Conservation (phyloP, 495 filamentous ascomycete species). For the Venustampulla echinocandica region DNA sequence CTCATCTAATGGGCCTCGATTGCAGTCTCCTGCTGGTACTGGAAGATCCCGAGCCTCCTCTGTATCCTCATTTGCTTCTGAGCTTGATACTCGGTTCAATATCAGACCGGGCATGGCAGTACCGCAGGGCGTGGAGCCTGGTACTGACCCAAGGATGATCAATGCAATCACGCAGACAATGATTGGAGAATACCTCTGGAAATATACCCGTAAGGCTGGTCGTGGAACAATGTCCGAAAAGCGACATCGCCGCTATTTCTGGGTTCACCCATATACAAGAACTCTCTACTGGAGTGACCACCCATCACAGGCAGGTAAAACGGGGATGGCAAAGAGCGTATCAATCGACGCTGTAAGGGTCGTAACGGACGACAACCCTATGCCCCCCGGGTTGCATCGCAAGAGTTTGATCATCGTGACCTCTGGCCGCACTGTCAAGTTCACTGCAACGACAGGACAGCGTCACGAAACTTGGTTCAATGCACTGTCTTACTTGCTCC, state of each 20-base stretch:
- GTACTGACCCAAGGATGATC: slow-evolving; percentile 94
- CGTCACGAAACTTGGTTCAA: slow-evolving; percentile 99
- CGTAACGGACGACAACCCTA: slow-evolving; percentile 91
- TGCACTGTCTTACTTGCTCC: slow-evolving; percentile 82
- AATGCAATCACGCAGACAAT: slow-evolving; percentile 99
- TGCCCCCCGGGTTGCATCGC: slow-evolving; percentile 86
- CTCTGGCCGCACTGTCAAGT: slow-evolving; percentile 78
- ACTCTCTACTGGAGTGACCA: slow-evolving; percentile 96
- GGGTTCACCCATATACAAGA: slow-evolving; percentile 96
- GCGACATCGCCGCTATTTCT: slow-evolving; percentile 91
- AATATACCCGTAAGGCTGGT: slow-evolving; percentile 89
- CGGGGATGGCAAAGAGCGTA: slow-evolving; percentile 82
- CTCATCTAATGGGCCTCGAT: slow-evolving; percentile 29
- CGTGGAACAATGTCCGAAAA: slow-evolving; percentile 79
- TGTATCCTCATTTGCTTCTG: slow-evolving; percentile 88
- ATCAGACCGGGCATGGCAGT: slow-evolving; percentile 51
- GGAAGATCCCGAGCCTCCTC: slow-evolving; percentile 53
- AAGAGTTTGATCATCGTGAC: slow-evolving; percentile 88
- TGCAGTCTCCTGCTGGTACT: slow-evolving; percentile 31
- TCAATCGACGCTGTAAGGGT: slow-evolving; percentile 88
- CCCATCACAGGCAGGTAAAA: slow-evolving; percentile 60
- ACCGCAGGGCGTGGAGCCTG: slow-evolving; percentile 48
- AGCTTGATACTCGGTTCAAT: slow-evolving; percentile 85
- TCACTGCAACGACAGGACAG: slow-evolving; percentile 88
- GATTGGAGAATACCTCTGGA: slow-evolving; percentile 99